Percentiles rank a stretch among this genome's conserved stretches.
Evolutionary conservation across 768 basidiomycete genomes (phyloP).

Genomic region (Psilocybe subaeruginosa): DNA sequence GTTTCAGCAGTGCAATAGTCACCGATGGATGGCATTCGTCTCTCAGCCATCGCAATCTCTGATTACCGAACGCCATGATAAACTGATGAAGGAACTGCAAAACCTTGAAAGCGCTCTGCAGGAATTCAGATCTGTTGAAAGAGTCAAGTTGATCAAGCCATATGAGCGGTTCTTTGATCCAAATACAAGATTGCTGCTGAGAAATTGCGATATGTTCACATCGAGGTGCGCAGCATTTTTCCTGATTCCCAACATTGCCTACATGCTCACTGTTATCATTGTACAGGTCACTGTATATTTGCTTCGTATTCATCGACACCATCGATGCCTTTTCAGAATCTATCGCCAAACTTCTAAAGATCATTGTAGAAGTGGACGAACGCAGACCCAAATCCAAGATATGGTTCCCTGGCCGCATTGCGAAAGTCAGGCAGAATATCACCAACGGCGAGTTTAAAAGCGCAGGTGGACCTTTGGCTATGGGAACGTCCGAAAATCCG

Average conservation of each 20-base stretch:
- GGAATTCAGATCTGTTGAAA: slow-evolving; percentile 36
- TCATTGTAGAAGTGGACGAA: slow-evolving; percentile 35
- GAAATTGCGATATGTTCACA: slow-evolving; percentile 37
- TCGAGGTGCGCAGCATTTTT: slow-evolving; percentile 31
- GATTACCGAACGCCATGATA: slow-evolving; percentile 27
- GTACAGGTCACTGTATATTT: slow-evolving; percentile 43
- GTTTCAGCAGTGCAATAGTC: slow-evolving; percentile 38
- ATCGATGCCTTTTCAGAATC: slow-evolving; percentile 43
- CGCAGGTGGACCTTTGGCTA: slow-evolving; percentile 31
- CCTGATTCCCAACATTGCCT: background rate
- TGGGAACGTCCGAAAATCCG: slow-evolving; percentile 41
- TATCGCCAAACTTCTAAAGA: slow-evolving; percentile 32
- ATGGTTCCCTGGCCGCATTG: slow-evolving; percentile 47
- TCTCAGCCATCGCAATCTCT: slow-evolving; percentile 20
- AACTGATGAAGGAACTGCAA: slow-evolving; percentile 26
- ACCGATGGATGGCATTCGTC: slow-evolving; percentile 38
- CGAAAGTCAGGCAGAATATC: slow-evolving; percentile 38
- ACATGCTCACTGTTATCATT: background rate
- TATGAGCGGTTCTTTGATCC: slow-evolving; percentile 45
- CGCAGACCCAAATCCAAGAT: slow-evolving; percentile 38
- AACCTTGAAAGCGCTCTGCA: slow-evolving; percentile 29
- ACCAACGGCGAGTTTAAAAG: slow-evolving; percentile 29
- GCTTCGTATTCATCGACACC: slow-evolving; percentile 48
- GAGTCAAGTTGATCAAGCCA: slow-evolving; percentile 40
- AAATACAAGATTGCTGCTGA: slow-evolving; percentile 31